Evolutionary conservation across 345 rosid genomes (phyloP), one percentile per base, ranked within the genome.

Genomic region (Erodium maritimum): DNA sequence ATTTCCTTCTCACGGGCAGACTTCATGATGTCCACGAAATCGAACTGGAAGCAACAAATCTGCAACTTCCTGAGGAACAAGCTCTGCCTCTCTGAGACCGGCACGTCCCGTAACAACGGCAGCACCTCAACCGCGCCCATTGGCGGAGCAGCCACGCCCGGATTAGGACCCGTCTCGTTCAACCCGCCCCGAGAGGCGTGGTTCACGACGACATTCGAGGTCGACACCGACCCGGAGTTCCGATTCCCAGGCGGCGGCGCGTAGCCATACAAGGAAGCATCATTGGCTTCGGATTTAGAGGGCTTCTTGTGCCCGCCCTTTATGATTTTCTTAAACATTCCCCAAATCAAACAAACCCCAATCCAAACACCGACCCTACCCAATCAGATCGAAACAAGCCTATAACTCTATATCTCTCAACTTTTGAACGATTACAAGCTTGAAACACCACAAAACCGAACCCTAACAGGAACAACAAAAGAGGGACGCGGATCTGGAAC

Each of bases 311-410:
- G 73, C 65, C 81, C 81, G 9, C 74, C 76, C 60, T 79, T 81
- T 33, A 81, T 79, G 65, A 81, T 71, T 65, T 75, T 79, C 78
- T 74, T 76, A 29, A 81, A 68, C 86, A 81, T 81, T 55, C 19
- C 55, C 62, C 17, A 2, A 8, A 9, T 17, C 7, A 22, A 23
- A 22, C 65, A 29, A 66, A 57, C 59, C 50, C 57, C 50, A 60
- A 63, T 24, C 67, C 65, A 21, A 54, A 23, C 25, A 14, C 23
- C 24, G 21, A 10, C 48, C 17, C 48, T 3, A 3, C 11, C 11
- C 48, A 42, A 42, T 42, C 48, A 42, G 48, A 42, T 42, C 48
- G 48, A 16, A 42, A 29, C 34, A 20, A 24, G 23, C 8, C 34
- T 29, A 29, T 8, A 29, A 10, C 17, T 42, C 17, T 10, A 42